A percentile compares a stretch with the other conserved stretches of the same genome.
phyloP scores from a whole-genome alignment of 257 asterid species.

The Gentiana dahurica region DNA sequence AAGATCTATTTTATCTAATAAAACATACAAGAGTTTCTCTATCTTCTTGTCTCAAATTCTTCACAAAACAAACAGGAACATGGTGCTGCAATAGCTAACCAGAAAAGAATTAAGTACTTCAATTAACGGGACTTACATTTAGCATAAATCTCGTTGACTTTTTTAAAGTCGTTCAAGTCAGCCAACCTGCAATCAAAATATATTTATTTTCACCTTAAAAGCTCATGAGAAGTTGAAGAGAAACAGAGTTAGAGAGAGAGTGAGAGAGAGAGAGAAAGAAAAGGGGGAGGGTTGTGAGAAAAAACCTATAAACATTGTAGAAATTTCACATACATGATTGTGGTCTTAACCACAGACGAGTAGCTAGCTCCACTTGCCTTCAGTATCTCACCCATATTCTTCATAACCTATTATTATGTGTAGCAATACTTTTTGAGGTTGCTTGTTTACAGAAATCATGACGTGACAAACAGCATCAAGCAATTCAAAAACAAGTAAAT shows the following conservation, averaged over 20 bases:
- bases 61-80: no score
- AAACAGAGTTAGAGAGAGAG: background rate
- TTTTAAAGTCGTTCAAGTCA: constrained; percentile 92
- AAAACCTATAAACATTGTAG: constrained; percentile 1
- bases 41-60: no score
- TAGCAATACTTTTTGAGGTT: constrained; percentile 6
- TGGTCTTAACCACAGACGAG: constrained; percentile 94
- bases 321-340: constrained; percentile 60
- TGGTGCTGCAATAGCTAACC: background rate
- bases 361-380: constrained; percentile 88
- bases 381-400: constrained; percentile 96
- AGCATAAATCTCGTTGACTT: constrained; percentile 86
- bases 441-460: constrained; percentile 1
- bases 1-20: no score
- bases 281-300: constrained; percentile 1
- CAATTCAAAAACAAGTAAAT: no score
- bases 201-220: constrained; percentile 6
- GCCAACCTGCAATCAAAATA: constrained; percentile 60
- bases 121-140: constrained; percentile 58
- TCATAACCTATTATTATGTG: constrained; percentile 45
- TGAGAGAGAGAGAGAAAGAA: constrained; percentile 6
- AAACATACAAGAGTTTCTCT: no score
- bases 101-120: constrained; percentile 1
- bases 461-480: no score
- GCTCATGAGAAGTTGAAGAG: background rate